Percentiles rank a stretch among this genome's conserved stretches.
Evolutionary conservation across 192 early-diverging fungal species (phyloP).

Genomic region (Coemansia sp.): DNA sequence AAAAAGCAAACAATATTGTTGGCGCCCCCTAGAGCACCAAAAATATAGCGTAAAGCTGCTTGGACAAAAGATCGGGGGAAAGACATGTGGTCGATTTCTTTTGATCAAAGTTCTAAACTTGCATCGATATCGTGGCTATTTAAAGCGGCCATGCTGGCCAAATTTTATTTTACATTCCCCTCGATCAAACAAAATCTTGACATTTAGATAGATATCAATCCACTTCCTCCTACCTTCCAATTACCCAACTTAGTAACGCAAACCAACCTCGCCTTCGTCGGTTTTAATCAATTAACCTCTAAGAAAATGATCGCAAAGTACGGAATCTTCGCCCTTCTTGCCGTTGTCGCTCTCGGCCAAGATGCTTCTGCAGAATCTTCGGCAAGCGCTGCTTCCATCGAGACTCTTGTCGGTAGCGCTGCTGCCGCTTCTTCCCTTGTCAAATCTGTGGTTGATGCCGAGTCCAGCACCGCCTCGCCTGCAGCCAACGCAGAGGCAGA

Average conservation of each 20-base stretch:
- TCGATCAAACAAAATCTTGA: too few relatives aligned
- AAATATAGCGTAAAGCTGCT: too few relatives aligned
- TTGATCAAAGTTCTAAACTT: too few relatives aligned
- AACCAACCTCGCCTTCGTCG: background rate
- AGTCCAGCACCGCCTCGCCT: background rate
- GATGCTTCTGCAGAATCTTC: background rate
- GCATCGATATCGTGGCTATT: too few relatives aligned
- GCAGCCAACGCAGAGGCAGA: background rate
- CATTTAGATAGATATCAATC: background rate
- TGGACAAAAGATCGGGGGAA: too few relatives aligned
- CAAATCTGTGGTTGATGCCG: background rate
- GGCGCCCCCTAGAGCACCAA: too few relatives aligned
- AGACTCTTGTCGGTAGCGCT: background rate
- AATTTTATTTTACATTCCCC: too few relatives aligned
- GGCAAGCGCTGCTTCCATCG: background rate
- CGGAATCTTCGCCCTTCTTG: slow-evolving; percentile 8
- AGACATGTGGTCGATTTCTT: too few relatives aligned
- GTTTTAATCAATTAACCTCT: background rate
- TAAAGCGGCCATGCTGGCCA: too few relatives aligned
- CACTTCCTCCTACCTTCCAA: background rate
- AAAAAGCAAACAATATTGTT: too few relatives aligned
- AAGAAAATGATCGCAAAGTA: slow-evolving; percentile 4
- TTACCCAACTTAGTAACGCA: background rate
- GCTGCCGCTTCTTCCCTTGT: background rate
- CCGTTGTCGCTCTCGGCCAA: slow-evolving; percentile 5